Evolutionary conservation across 345 rosid species (phyloP).

Genomic region (Limnanthes douglasii): DNA sequence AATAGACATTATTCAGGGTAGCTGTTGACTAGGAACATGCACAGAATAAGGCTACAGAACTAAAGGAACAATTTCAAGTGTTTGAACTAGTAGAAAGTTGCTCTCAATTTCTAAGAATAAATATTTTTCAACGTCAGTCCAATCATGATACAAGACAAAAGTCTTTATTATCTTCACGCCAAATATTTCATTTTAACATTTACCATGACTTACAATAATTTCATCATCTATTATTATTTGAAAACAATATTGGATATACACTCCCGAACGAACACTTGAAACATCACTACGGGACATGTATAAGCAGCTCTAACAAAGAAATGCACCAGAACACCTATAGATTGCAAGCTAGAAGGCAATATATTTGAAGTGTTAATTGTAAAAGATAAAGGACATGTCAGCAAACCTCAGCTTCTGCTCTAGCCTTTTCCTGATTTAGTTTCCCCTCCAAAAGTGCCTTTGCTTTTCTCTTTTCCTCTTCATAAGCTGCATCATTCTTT

Average conservation of each 20-base stretch:
- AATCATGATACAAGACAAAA: too few species aligned
- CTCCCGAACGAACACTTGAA: too few species aligned
- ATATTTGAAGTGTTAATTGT: neutral
- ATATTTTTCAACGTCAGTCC: too few species aligned
- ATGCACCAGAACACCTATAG: neutral
- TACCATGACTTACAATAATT: too few species aligned
- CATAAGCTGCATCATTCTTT: slow-evolving; percentile 71
- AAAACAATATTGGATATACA: too few species aligned
- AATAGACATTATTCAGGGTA: neutral
- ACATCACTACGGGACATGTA: too few species aligned
- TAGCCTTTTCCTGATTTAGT: slow-evolving; percentile 66
- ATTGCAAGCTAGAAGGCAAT: neutral
- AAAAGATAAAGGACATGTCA: neutral
- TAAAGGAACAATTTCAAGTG: neutral
- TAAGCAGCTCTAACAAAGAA: neutral
- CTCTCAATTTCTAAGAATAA: too few species aligned
- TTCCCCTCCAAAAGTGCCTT: slow-evolving; percentile 71
- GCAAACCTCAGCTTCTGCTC: slow-evolving; percentile 81
- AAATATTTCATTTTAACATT: too few species aligned
- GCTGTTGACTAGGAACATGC: neutral
- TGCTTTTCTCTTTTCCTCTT: slow-evolving; percentile 81
- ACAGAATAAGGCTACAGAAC: too few species aligned
- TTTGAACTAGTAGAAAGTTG: neutral
- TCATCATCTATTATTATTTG: too few species aligned
- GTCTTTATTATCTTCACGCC: too few species aligned